Percentiles rank a stretch among this genome's conserved stretches.
These are phyloP conservation scores for Excoecaria cochinchinensis DNA, from an alignment of 345 rosid genomes.

Conservation along the genomic window DNA sequence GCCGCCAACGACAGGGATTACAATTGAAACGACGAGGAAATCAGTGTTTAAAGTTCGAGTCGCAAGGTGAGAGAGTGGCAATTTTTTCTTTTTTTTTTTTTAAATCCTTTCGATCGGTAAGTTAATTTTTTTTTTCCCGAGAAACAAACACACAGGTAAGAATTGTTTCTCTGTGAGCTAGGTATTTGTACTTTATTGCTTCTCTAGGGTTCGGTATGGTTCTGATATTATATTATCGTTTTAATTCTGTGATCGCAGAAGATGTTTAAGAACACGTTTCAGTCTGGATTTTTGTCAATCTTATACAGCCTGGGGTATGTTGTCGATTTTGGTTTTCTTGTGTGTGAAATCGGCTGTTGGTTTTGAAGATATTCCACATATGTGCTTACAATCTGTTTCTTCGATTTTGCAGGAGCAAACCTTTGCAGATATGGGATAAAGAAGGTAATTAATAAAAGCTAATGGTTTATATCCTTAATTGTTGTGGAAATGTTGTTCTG, in stretches of 20 bases:
- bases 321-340: no score
- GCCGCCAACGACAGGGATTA: no score
- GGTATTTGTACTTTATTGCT: not conserved
- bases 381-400: not conserved
- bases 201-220: not conserved
- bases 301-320: constrained; percentile 35
- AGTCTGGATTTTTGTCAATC: constrained; percentile 35
- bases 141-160: not conserved
- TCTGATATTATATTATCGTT: constrained; percentile 11
- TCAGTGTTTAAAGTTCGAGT: no score
- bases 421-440: constrained; percentile 38
- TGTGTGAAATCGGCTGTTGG: not conserved
- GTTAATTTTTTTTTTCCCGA: no score
- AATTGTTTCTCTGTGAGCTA: not conserved
- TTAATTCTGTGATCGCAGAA: not conserved
- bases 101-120: no score
- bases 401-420: constrained; percentile 30
- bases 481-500: not conserved
- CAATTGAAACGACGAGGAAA: no score
- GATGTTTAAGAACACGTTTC: constrained; percentile 38
- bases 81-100: no score
- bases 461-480: not conserved
- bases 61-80: no score
- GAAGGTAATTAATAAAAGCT: constrained; percentile 21
- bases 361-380: not conserved